These are phyloP conservation scores for Trapa incisa DNA, from an alignment of 345 rosid genomes.

Conservation along the genomic window DNA sequence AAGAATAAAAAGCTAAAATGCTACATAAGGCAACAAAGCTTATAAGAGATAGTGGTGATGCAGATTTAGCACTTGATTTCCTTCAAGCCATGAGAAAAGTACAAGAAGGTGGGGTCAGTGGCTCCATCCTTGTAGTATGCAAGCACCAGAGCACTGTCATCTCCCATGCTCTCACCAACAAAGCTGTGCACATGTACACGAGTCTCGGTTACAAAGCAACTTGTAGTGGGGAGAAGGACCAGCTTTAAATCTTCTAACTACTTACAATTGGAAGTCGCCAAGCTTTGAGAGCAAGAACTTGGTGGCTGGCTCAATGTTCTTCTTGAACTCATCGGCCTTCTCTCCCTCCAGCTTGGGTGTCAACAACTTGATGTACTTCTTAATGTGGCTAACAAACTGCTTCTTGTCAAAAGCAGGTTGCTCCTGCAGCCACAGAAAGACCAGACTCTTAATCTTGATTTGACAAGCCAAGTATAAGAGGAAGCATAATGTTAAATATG, in stretches of 20 bases:
- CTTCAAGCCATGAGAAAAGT: conserved; percentile 70
- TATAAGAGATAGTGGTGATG: conserved; percentile 1
- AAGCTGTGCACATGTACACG: conserved; percentile 36
- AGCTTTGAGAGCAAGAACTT: conserved; percentile 77
- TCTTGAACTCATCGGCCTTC: conserved; percentile 47
- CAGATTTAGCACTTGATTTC: conserved; percentile 75
- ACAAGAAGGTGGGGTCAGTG: conserved; percentile 84
- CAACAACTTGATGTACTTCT: conserved; percentile 67
- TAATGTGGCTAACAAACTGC: conserved; percentile 50
- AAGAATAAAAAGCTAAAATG: conserved; percentile 5
- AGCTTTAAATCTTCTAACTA: neutral
- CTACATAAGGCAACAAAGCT: conserved; percentile 13
- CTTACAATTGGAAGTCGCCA: conserved; percentile 87
- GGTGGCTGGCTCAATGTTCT: conserved; percentile 79
- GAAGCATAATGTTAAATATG: neutral
- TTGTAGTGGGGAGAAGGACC: neutral
- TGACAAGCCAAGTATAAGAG: neutral
- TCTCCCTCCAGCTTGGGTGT: conserved; percentile 49
- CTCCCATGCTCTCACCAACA: conserved; percentile 89
- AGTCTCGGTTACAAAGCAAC: neutral
- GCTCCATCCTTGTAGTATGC: conserved; percentile 98
- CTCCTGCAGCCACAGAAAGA: conserved; percentile 36
- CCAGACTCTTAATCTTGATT: neutral
- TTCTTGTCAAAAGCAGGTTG: conserved; percentile 92
- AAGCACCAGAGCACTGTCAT: conserved; percentile 58